Evolutionary conservation across 2,329 filamentous ascomycete species (phyloP).

Genomic region (Periconia digitata): DNA sequence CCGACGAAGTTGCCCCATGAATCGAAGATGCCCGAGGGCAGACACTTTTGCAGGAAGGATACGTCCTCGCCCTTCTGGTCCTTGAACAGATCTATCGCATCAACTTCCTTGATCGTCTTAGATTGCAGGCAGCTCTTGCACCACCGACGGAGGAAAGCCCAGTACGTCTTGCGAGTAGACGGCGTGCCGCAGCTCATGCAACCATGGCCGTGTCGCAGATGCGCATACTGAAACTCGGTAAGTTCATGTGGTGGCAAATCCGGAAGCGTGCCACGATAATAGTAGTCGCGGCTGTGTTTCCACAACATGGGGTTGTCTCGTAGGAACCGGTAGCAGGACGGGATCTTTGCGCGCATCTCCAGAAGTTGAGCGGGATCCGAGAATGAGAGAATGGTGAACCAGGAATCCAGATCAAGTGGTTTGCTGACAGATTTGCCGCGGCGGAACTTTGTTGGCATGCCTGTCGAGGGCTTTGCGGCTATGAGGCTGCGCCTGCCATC

Average conservation of each 20-base stretch:
- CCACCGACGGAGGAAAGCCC: conserved; percentile 47
- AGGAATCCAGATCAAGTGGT: conserved; percentile 35
- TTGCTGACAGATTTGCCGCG: conserved; percentile 29
- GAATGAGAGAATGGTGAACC: conserved; percentile 40
- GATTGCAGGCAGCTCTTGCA: conserved; percentile 42
- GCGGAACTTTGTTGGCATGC: conserved; percentile 31
- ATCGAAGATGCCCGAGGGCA: conserved; percentile 39
- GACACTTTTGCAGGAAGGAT: conserved; percentile 28
- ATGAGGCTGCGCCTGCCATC: too few relatives aligned
- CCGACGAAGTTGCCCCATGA: conserved; percentile 44
- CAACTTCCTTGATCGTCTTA: conserved; percentile 36
- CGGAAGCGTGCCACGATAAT: conserved; percentile 36
- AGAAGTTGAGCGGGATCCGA: conserved; percentile 38
- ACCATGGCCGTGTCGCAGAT: conserved; percentile 42
- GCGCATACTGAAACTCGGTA: conserved; percentile 44
- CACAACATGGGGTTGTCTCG: conserved; percentile 40
- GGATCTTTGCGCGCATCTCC: conserved; percentile 38
- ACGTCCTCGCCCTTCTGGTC: conserved; percentile 30
- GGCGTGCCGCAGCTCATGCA: conserved; percentile 42
- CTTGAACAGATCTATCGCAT: conserved; percentile 29
- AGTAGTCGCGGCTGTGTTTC: conserved; percentile 39
- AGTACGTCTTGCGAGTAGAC: conserved; percentile 45
- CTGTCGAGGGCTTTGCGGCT: conserved; percentile 20
- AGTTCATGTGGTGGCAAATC: conserved; percentile 35
- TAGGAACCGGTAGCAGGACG: conserved; percentile 38